A percentile compares a stretch with the other conserved stretches of the same genome.
Conservation (phyloP, 2,329 filamentous ascomycete species). For the Hysterium pulicare region DNA sequence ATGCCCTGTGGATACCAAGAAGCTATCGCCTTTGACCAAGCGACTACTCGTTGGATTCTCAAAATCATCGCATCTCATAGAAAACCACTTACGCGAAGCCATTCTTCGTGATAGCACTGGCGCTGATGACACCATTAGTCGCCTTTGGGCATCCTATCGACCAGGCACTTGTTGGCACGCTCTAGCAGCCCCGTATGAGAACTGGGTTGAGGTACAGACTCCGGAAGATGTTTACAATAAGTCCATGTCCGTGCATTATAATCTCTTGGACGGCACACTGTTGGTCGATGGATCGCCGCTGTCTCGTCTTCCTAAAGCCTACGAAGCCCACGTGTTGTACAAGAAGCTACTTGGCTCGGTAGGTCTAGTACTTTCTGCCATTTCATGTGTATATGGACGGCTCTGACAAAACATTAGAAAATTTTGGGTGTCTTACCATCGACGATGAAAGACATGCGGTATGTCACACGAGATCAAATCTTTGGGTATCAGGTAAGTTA, state of each 20-base stretch:
- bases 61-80: neutral
- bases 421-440: slow-evolving; percentile 2
- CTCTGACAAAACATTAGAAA: neutral
- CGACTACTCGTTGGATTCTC: neutral
- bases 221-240: slow-evolving; percentile 6
- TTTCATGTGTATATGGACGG: neutral
- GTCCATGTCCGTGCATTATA: slow-evolving; percentile 41
- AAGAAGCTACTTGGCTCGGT: slow-evolving; percentile 42
- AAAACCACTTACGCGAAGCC: neutral
- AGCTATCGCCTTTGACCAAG: neutral
- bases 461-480: neutral
- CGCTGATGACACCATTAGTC: slow-evolving; percentile 15
- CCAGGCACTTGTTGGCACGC: slow-evolving; percentile 12
- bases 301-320: slow-evolving; percentile 45
- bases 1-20: slow-evolving; percentile 4
- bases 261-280: slow-evolving; percentile 51
- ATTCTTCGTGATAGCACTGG: neutral
- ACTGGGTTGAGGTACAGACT: slow-evolving; percentile 33
- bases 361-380: neutral
- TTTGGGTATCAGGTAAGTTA: neutral
- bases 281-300: slow-evolving; percentile 53
- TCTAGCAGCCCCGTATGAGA: slow-evolving; percentile 12
- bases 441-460: neutral
- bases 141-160: slow-evolving; percentile 20
- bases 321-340: slow-evolving; percentile 43